Percentiles rank a stretch among this genome's conserved stretches.
These are phyloP conservation scores for Ampelomyces quisqualis DNA, from an alignment of 2,329 filamentous ascomycete genomes.

Conservation along the genomic window DNA sequence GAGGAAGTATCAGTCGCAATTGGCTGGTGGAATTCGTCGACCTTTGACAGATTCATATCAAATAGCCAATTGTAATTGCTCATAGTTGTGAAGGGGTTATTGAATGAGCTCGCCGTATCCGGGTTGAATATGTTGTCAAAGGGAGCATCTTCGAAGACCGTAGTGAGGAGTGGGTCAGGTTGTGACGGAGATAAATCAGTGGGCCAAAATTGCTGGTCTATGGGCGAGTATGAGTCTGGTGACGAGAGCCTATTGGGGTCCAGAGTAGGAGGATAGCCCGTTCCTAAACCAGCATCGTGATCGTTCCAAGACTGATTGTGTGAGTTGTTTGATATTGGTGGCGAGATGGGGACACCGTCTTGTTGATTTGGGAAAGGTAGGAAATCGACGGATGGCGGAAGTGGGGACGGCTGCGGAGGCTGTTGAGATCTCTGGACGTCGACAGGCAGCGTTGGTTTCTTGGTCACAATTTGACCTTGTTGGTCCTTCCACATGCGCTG, in stretches of 20 bases:
- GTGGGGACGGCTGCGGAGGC: constrained; percentile 7
- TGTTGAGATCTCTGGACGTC: constrained; percentile 9
- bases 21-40: constrained; percentile 18
- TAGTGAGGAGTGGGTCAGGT: constrained; percentile 22
- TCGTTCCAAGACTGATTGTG: constrained; percentile 31
- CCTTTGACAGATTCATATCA: constrained; percentile 46
- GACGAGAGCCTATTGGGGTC: constrained; percentile 20
- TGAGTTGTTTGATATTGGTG: constrained; percentile 35
- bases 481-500: constrained; percentile 59
- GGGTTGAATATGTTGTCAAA: constrained; percentile 60
- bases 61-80: constrained; percentile 66
- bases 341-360: constrained; percentile 36
- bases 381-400: constrained; percentile 26
- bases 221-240: constrained; percentile 25
- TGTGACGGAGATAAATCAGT: constrained; percentile 33
- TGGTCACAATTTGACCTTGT: constrained; percentile 55
- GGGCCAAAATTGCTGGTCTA: constrained; percentile 38
- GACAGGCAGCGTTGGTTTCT: constrained; percentile 34
- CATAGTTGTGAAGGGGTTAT: constrained; percentile 65
- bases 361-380: constrained; percentile 22
- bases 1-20: constrained; percentile 27
- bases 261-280: constrained; percentile 19
- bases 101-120: constrained; percentile 65
- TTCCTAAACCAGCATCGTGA: constrained; percentile 30
- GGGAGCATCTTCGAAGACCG: constrained; percentile 36